Evolutionary conservation across 2,329 filamentous ascomycete genomes (phyloP).

Genomic region (Nannizziopsis barbatae): DNA sequence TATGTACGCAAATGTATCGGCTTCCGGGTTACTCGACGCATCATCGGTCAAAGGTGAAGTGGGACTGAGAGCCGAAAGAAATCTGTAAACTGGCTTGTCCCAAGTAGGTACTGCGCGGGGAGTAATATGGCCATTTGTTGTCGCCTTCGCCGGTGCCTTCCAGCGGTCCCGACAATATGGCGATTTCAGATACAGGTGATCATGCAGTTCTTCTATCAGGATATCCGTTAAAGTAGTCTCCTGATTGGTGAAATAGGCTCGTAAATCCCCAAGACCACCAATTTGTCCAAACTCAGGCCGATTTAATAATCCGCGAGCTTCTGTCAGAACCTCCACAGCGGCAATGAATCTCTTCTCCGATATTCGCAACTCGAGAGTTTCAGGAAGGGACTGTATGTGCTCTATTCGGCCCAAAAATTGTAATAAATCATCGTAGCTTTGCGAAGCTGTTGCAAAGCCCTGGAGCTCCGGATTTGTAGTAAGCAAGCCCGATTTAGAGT

Average conservation of each 20-base stretch:
- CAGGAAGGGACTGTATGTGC: constrained; percentile 76
- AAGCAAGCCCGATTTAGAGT: constrained; percentile 69
- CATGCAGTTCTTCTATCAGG: constrained; percentile 90
- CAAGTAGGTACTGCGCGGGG: constrained; percentile 32
- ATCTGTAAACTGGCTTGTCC: constrained; percentile 46
- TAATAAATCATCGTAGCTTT: constrained; percentile 81
- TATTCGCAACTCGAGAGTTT: constrained; percentile 85
- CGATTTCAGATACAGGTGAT: constrained; percentile 93
- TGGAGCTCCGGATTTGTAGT: constrained; percentile 83
- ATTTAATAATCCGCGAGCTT: constrained; percentile 69
- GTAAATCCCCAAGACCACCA: constrained; percentile 73
- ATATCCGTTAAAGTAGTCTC: constrained; percentile 89
- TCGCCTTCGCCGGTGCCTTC: constrained; percentile 54
- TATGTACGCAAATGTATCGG: constrained; percentile 90
- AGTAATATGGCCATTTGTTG: constrained; percentile 21
- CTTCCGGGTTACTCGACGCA: constrained; percentile 82
- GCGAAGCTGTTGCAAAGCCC: constrained; percentile 74
- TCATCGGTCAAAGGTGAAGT: constrained; percentile 61
- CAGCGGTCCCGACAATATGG: constrained; percentile 94
- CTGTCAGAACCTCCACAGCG: constrained; percentile 84
- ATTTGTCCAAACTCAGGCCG: constrained; percentile 86
- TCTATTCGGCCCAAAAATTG: constrained; percentile 75
- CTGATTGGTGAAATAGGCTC: constrained; percentile 83
- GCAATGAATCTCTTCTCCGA: constrained; percentile 92
- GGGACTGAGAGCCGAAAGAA: constrained; percentile 47